Base-by-base conservation (phyloP, 2,329 filamentous ascomycete genomes). In the Ceratocystiopsis sp. region DNA sequence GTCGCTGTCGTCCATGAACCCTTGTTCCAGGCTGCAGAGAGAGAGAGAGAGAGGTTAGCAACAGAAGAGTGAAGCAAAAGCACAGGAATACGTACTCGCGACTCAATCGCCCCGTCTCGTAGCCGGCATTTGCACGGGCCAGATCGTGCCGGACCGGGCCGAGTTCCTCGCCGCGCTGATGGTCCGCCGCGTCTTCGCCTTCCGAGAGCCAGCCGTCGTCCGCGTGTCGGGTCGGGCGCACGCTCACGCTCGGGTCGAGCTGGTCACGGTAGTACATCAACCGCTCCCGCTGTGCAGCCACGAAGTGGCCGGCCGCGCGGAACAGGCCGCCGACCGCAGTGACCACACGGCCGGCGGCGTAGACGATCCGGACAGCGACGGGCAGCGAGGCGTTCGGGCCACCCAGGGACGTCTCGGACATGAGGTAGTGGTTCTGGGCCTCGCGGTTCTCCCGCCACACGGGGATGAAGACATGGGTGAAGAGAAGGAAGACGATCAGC, bases 401-500 rank as follows among this genome's bases (percentile, higher is more conserved):
- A 21, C 19, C 19, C 25, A 8, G 6, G 25, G 25, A 29, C 7
- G 6, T 29, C 10, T 29, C 25, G 7, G 10, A 29, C 25, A 9
- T 29, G 25, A 29, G 10, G 25, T 9, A 29, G 25, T 29, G 19
- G 19, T 86, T 86, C 47, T 83, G 77, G 54, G 75, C 71, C 58
- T 85, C 85, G 47, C 80, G 75, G 51, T 69, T 70, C 49, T 73
- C 76, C 40, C 74, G 77, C 71, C 80, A 82, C 46, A 80, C 55
- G 2, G 82, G 82, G 21, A 83, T 55, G 47, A 84, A 53, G 52
- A 78, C 61, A 57, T 76, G 82, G 44, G 74, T 78, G 45, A 78
- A 61, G 45, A 76, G 45, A 52, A 85, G 59, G 59, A 83, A 87
- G 50, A 84, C 62, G 48, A 72, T 59, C 40, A 85, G 67, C 38